Evolutionary conservation across 2,329 filamentous ascomycete species (phyloP), one percentile per base, ranked within the genome.

Genomic region (Sporothrix dimorphospora): DNA sequence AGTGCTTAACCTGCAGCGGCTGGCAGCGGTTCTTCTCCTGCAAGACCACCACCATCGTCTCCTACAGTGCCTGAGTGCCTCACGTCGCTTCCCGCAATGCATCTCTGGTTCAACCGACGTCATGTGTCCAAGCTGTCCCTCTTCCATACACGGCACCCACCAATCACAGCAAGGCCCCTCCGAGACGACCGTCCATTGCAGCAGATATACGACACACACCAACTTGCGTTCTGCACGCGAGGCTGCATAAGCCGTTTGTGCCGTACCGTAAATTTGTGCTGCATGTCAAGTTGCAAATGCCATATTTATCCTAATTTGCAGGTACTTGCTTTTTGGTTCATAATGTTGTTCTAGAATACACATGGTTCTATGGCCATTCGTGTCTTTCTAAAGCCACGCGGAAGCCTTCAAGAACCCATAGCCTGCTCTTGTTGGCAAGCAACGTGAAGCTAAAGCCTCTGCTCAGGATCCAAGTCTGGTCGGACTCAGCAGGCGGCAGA

Each of bases 51-150:
- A 67, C 45, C 40, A 14, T 14, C 4, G 4, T 51, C 45, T 16
- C 59, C 24, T 11, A 45, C 42, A 45, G 42, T 45, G 11, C 42
- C 42, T 16, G 42, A 45, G 42, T 45, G 7, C 38, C 45, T 34
- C 45, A 21, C 9, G 27, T 67, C 27, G 27, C 40, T 30, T 21
- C 42, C 27, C 38, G 27, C 30, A 40, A 16, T 55, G 30, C 30
- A 53, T 68, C 12, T 55, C 21, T 69, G 68, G 51, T 34, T 24
- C 69, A 53, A 42, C 55, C 55, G 68, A 63, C 55, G 69, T 70
- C 69, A 70, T 70, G 42, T 40, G 69, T 66, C 40, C 53, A 34
- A 47, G 24, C 40, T 53, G 42, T 38, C 27, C 9, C n/a, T 51
- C n/a, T 19, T 45, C 45, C 19, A 47, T 47, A 38, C 19, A 34